Evolutionary conservation across 1,139 yeast species (phyloP), one percentile per base, ranked within the genome.

Genomic region (Hansenula lynferdii): DNA sequence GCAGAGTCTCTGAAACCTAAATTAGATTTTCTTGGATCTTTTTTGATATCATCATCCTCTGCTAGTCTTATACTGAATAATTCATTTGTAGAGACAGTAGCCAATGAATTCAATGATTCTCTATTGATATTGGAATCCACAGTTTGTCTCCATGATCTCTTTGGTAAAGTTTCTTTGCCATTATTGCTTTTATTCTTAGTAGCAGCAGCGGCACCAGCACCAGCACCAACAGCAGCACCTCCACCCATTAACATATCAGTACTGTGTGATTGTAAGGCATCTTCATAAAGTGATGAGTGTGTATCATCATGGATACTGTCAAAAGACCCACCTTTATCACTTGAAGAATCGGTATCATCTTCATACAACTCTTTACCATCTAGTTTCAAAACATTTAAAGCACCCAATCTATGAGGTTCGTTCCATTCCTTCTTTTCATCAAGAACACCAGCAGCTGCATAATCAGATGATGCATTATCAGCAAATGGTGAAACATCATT

Each of bases 71-170:
- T 87, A 9, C 89, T 83, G 54, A 87, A 73, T 34, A 89, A 69
- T 58, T 87, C 94, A 41, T 82, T 89, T 0, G 96, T 85, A 35
- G 92, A 81, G 21, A 89, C 92, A 0, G 96, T 87, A 26, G 92
- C 90, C 46, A 85, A 56, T 1, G 96, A 85, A 24, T 75, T 76
- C 43, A 77, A 69, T 16, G 94, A 84, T 36, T 75, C 77, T 50
- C 84, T 72, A 34, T 51, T 47, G 27, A 74, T 75, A 21, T 37
- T 51, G 5, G 70, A 58, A 21, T 61, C 62, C 38, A 61, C 53
- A 1, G 74, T 71, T 44, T 69, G 71, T 57, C 96, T 70, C 97
- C 97, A 87, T 7, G 96, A 86, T 58, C 76, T 77, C 46, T 69
- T 62, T 6, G 80, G 61, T 14, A 58, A 44, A 1, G 63, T 48